These are phyloP conservation scores for Aspergillus sp. DNA, from an alignment of 2,329 filamentous ascomycete genomes.

Conservation along the genomic window DNA sequence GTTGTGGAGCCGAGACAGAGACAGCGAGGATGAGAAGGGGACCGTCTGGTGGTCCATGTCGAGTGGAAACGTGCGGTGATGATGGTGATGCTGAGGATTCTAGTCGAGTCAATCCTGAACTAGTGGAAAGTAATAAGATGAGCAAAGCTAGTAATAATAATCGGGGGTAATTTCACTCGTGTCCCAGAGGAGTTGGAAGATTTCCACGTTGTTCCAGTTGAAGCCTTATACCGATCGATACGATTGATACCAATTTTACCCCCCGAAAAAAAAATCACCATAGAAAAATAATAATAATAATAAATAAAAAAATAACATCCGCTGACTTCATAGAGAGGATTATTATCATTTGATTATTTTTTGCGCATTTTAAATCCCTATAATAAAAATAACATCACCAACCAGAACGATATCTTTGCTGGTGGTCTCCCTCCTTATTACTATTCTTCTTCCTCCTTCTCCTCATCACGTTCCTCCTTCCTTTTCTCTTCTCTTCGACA, in stretches of 20 bases:
- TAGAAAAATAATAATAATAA: no score
- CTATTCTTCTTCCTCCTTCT: background rate
- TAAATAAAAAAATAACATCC: no score
- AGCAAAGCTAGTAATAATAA: background rate
- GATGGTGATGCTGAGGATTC: constrained; percentile 1
- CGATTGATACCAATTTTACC: no score
- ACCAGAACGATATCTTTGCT: no score
- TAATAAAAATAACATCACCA: no score
- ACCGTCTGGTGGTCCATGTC: constrained; percentile 31
- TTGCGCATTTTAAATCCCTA: no score
- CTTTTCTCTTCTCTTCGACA: background rate
- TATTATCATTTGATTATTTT: no score
- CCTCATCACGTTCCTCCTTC: background rate
- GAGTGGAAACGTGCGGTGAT: constrained; percentile 19
- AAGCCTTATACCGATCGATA: background rate
- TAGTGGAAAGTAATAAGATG: constrained; percentile 6
- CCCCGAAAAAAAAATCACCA: no score
- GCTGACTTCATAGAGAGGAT: no score
- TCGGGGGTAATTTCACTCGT: background rate
- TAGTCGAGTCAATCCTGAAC: constrained; percentile 5
- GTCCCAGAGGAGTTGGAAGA: background rate
- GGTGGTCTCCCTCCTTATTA: background rate
- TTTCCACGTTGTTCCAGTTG: no score
- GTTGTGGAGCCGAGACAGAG: constrained; percentile 31
- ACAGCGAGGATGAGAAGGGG: constrained; percentile 16